Conservation (phyloP, 2,329 filamentous ascomycete species). For the Aspergillus sp. region DNA sequence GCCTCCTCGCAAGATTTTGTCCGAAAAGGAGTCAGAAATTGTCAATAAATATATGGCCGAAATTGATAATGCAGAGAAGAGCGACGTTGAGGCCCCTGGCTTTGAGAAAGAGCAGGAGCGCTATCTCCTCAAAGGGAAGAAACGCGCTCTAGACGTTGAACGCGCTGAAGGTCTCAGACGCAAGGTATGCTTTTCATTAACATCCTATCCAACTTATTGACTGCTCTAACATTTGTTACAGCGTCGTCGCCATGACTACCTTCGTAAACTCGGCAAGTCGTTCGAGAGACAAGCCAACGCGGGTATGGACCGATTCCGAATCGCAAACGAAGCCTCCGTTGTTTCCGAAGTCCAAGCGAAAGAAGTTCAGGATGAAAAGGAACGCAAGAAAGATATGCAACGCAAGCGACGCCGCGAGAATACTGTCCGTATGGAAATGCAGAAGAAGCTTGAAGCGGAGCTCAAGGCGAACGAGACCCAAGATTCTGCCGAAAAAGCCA, state of each 20-base stretch:
- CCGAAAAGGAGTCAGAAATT: constrained; percentile 64
- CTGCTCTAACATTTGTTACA: constrained; percentile 34
- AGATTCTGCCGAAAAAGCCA: constrained; percentile 78
- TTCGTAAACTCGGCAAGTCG: constrained; percentile 57
- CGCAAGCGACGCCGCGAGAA: constrained; percentile 94
- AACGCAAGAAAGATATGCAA: constrained; percentile 99
- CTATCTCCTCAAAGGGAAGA: constrained; percentile 57
- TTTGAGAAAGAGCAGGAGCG: constrained; percentile 54
- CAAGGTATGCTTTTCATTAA: constrained; percentile 52
- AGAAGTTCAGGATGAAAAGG: constrained; percentile 91
- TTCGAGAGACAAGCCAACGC: constrained; percentile 68
- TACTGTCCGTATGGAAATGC: constrained; percentile 81
- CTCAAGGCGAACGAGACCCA: constrained; percentile 74
- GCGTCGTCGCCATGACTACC: constrained; percentile 59
- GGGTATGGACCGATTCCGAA: constrained; percentile 74
- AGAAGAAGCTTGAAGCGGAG: constrained; percentile 78
- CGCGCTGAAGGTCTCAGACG: constrained; percentile 63
- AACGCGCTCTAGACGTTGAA: constrained; percentile 68
- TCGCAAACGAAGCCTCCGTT: constrained; percentile 75
- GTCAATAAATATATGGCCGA: constrained; percentile 66
- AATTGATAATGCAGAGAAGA: constrained; percentile 57
- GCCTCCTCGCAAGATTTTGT: constrained; percentile 52
- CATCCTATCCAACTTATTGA: neutral
- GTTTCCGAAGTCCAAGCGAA: constrained; percentile 84
- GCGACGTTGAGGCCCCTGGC: constrained; percentile 56